Base-by-base conservation (phyloP, 441 rosid species). In the Arabidopsis hybrid region DNA sequence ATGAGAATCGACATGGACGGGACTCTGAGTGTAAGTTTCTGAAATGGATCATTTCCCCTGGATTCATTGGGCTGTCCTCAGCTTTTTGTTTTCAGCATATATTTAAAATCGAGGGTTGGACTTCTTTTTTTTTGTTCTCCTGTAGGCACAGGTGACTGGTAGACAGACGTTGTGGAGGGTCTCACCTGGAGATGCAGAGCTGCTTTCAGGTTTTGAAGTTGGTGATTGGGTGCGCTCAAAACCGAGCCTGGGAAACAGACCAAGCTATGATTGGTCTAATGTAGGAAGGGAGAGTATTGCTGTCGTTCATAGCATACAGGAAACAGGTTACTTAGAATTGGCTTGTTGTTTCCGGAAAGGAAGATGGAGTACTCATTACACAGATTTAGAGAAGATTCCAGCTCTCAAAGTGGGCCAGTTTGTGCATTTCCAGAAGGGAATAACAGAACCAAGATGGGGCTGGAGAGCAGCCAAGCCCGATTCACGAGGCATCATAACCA, bases 181-280 rank as follows among this genome's bases (percentile, higher is more conserved):
- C 81, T 93, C 99, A 65, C 97, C 99, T 18, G 97, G 97, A 66
- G 99, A 92, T 90, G 97, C 96, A 49, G 98, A 96, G 81, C 87
- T 86, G 52, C 97, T 96, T 76, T 85, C 98, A 36, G 99, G 99
- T 73, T 92, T 92, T 78, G 97, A 90, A 82, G 98, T 92, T 67
- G 97, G 99, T 81, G 99, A 96, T 65, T 96, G 98, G 99, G 98
- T 96, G 49, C 97, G 88, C 58, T 93, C 97, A 64, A 96, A 89
- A 79, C 97, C 97, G 9, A 86, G 95, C 78, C 82, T 93, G 52
- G 99, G 99, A 60, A 82, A 69, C 63, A 89, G 99, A 82, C 98
- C 97, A 50, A 93, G 97, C 79, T 96, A 93, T 82, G 97, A 96
- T 75, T 93, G 97, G 99, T 90, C 86, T 80, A 88, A 81, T 58